Conservation (phyloP, 1,284 basidiomycete genomes). For the Rhodotorula glutinis region DNA sequence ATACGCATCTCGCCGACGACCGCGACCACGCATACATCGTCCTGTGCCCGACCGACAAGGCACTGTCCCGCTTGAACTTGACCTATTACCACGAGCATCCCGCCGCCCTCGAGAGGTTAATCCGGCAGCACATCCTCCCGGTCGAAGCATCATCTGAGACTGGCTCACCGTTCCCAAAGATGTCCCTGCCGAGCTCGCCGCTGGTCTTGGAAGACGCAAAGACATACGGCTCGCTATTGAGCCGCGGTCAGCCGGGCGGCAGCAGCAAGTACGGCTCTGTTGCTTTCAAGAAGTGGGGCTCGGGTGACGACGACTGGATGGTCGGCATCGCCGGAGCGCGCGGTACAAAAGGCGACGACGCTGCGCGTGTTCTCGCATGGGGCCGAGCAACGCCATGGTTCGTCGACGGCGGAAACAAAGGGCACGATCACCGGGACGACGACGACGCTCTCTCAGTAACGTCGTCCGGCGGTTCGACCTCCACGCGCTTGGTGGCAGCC, state of each 20-base stretch:
- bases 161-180: conserved; percentile 16
- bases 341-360: conserved; percentile 69
- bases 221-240: conserved; percentile 70
- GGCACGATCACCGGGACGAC: conserved; percentile 5
- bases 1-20: not conserved
- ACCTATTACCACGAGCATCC: conserved; percentile 68
- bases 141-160: conserved; percentile 10
- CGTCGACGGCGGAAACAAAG: conserved; percentile 34
- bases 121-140: conserved; percentile 80
- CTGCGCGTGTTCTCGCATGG: conserved; percentile 72
- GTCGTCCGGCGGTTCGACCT: not conserved
- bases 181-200: conserved; percentile 55
- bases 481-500: conserved; percentile 49
- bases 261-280: conserved; percentile 71
- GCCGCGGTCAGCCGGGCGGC: conserved; percentile 47
- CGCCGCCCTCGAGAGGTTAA: conserved; percentile 62
- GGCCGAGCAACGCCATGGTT: conserved; percentile 68
- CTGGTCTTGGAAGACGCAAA: conserved; percentile 66
- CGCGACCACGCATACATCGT: conserved; percentile 62
- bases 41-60: conserved; percentile 84
- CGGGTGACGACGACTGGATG: conserved; percentile 57
- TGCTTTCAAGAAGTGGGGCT: conserved; percentile 62
- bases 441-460: not conserved
- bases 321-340: conserved; percentile 89
- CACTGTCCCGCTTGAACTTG: conserved; percentile 84